These are phyloP conservation scores for Beauveria australis DNA, from an alignment of 2,329 filamentous ascomycete genomes.

Conservation along the genomic window DNA sequence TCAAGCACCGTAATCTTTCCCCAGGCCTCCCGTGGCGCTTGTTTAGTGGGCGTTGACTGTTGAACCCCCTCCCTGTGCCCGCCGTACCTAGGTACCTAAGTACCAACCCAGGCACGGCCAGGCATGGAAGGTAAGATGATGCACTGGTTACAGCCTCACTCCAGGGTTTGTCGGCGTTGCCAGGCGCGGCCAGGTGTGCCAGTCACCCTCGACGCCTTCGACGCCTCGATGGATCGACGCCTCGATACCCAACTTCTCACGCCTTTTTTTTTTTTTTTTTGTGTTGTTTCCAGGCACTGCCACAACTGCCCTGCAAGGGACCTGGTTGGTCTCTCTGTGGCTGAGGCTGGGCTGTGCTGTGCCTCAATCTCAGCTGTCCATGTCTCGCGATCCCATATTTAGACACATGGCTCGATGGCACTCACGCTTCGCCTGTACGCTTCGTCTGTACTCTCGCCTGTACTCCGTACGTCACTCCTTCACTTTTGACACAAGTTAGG, in stretches of 20 bases:
- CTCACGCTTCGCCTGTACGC: no score
- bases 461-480: not conserved
- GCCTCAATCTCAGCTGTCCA: not conserved
- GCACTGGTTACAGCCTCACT: no score
- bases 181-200: no score
- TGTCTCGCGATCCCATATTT: not conserved
- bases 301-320: not conserved
- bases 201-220: no score
- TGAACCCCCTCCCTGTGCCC: no score
- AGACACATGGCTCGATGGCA: no score
- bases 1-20: not conserved
- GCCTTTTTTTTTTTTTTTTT: not conserved
- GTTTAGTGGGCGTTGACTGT: not conserved
- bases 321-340: not conserved
- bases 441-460: no score
- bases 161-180: no score
- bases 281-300: not conserved
- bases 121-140: no score
- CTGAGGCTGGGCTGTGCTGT: slow-evolving; percentile 6
- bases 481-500: not conserved
- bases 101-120: not conserved
- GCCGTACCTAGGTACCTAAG: not conserved
- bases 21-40: not conserved
- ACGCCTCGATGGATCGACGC: no score
- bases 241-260: not conserved